Evolutionary conservation across 2,329 filamentous ascomycete species (phyloP).

Genomic region (Claviceps cyperi): DNA sequence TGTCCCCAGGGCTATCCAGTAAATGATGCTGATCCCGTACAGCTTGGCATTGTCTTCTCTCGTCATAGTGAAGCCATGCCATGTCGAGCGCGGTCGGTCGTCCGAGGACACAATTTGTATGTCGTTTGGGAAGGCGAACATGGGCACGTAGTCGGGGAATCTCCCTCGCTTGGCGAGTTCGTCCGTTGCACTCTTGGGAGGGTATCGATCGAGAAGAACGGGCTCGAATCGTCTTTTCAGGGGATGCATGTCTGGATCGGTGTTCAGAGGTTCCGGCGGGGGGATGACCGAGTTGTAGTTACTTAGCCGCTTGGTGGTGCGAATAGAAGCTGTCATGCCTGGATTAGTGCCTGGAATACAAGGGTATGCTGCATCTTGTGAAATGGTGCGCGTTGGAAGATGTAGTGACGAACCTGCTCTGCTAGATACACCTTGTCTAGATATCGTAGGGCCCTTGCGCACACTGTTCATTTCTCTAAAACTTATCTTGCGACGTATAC

Average conservation of each 20-base stretch:
- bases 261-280: constrained; percentile 75
- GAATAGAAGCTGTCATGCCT: constrained; percentile 37
- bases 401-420: constrained; percentile 27
- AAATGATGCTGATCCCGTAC: constrained; percentile 78
- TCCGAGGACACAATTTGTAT: constrained; percentile 94
- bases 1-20: constrained; percentile 79
- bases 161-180: constrained; percentile 66
- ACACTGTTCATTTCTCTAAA: constrained; percentile 90
- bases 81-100: constrained; percentile 84
- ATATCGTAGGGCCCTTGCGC: constrained; percentile 68
- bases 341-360: background rate
- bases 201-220: constrained; percentile 88
- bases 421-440: constrained; percentile 48
- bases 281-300: constrained; percentile 99
- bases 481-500: constrained; percentile 82
- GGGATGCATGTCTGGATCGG: constrained; percentile 87
- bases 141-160: constrained; percentile 95
- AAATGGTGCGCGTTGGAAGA: background rate
- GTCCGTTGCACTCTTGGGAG: constrained; percentile 66
- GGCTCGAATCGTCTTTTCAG: constrained; percentile 89
- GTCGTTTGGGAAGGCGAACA: constrained; percentile 98
- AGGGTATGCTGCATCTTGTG: background rate
- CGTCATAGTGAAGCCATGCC: constrained; percentile 99
- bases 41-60: constrained; percentile 81
- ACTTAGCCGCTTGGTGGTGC: constrained; percentile 78